Percentiles rank a stretch among this genome's conserved stretches.
Conservation (phyloP, 225 moss, liverwort and hornwort genomes). For the Bryoerythrophyllum caledonicum region DNA sequence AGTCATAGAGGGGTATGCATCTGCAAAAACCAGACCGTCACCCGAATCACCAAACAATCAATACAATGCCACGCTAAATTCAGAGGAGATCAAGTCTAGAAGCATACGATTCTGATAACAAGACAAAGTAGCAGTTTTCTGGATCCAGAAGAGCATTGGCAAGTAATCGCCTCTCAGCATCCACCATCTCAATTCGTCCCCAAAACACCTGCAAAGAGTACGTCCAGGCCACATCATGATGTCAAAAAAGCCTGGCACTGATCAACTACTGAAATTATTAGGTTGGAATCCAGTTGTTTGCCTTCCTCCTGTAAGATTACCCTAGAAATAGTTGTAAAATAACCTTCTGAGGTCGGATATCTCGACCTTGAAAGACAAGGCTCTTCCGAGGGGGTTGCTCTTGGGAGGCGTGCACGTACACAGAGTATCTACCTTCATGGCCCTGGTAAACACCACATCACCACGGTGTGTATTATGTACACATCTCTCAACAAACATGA, state of each 20-base stretch:
- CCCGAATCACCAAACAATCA: not conserved
- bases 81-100: constrained; percentile 10
- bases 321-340: not conserved
- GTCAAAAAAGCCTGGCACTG: constrained; percentile 10
- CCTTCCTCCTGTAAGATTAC: not conserved
- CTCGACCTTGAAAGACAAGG: constrained; percentile 60
- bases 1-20: constrained; percentile 79
- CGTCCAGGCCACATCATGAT: constrained; percentile 10
- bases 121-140: constrained; percentile 68
- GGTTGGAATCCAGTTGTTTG: not conserved
- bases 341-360: constrained; percentile 72
- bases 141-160: constrained; percentile 70
- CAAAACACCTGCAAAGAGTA: constrained; percentile 61
- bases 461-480: not conserved
- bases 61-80: not conserved
- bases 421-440: constrained; percentile 64
- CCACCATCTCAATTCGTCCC: constrained; percentile 90
- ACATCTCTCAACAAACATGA: not conserved
- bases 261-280: no score
- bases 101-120: constrained; percentile 67
- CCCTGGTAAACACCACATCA: constrained; percentile 49
- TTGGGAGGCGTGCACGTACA: constrained; percentile 81
- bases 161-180: constrained; percentile 82
- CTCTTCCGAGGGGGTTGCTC: constrained; percentile 54
- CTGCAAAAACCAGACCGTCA: constrained; percentile 41